A percentile compares a stretch with the other conserved stretches of the same genome.
Conservation (phyloP, 1,284 basidiomycete species). For the Hemileia vastatrix region DNA sequence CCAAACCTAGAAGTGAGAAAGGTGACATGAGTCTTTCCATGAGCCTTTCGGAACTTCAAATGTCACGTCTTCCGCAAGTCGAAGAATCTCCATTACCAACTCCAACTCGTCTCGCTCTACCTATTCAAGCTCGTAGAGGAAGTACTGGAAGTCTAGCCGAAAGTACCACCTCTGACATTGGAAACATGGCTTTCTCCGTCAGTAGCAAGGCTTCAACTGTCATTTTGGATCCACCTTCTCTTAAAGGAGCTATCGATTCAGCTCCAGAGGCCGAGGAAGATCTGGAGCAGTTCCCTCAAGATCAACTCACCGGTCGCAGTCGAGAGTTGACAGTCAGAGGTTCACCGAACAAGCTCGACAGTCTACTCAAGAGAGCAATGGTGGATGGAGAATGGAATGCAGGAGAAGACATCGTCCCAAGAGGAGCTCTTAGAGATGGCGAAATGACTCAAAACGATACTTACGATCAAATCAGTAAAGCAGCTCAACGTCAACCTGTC, state of each 20-base stretch:
- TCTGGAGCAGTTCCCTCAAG: not conserved
- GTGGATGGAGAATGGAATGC: conserved; percentile 27
- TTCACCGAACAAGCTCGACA: not conserved
- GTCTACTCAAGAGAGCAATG: not conserved
- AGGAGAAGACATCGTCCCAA: conserved; percentile 27
- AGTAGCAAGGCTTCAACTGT: not conserved
- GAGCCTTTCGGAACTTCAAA: not conserved
- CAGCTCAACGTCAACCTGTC: conserved; percentile 29
- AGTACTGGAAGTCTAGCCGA: not conserved
- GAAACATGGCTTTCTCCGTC: not conserved
- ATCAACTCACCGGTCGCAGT: not conserved
- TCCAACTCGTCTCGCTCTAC: not conserved
- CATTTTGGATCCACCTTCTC: not conserved
- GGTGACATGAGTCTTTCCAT: not conserved
- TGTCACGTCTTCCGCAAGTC: not conserved
- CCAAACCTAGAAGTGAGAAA: not conserved
- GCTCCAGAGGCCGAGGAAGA: not conserved
- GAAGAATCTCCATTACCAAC: not conserved
- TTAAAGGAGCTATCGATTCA: not conserved
- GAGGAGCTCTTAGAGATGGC: conserved; percentile 28
- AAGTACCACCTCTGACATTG: not conserved
- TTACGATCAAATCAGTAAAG: conserved; percentile 32
- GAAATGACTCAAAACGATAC: conserved; percentile 31
- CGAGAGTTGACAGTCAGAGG: not conserved
- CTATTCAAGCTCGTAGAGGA: not conserved